A percentile compares a stretch with the other conserved stretches of the same genome.
phyloP scores from a whole-genome alignment of 2,329 filamentous ascomycete species.

The Hawksworthiomyces lignivorus region DNA sequence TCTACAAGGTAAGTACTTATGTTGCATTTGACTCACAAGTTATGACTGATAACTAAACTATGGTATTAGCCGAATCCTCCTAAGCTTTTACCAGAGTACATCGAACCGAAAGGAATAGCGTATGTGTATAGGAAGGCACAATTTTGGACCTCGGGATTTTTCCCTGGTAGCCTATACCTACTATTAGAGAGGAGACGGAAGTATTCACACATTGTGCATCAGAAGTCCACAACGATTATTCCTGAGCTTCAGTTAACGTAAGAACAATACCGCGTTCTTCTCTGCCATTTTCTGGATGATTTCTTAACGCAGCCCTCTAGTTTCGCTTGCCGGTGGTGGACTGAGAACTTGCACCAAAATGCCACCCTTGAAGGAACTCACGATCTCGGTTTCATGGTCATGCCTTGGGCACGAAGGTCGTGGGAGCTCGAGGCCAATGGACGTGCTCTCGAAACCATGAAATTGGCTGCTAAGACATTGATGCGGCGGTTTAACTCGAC shows the following conservation, averaged over 20 bases:
- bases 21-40: no score
- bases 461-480: slow-evolving; percentile 29
- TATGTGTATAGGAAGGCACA: background rate
- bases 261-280: no score
- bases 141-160: slow-evolving; percentile 43
- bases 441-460: slow-evolving; percentile 26
- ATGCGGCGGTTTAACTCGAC: slow-evolving; percentile 26
- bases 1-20: background rate
- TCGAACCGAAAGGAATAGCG: background rate
- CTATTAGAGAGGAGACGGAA: slow-evolving; percentile 28
- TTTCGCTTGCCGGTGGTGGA: slow-evolving; percentile 35
- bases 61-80: background rate
- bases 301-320: no score
- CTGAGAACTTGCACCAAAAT: slow-evolving; percentile 27
- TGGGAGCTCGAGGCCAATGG: slow-evolving; percentile 32
- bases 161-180: slow-evolving; percentile 35
- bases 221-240: slow-evolving; percentile 9
- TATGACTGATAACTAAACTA: no score
- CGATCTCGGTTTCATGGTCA: slow-evolving; percentile 37
- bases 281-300: no score
- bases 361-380: slow-evolving; percentile 28
- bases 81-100: background rate
- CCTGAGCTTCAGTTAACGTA: no score
- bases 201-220: slow-evolving; percentile 17
- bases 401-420: slow-evolving; percentile 27